These are phyloP conservation scores for Xylariales sp. DNA, from an alignment of 2,329 filamentous ascomycete genomes.

Conservation along the genomic window DNA sequence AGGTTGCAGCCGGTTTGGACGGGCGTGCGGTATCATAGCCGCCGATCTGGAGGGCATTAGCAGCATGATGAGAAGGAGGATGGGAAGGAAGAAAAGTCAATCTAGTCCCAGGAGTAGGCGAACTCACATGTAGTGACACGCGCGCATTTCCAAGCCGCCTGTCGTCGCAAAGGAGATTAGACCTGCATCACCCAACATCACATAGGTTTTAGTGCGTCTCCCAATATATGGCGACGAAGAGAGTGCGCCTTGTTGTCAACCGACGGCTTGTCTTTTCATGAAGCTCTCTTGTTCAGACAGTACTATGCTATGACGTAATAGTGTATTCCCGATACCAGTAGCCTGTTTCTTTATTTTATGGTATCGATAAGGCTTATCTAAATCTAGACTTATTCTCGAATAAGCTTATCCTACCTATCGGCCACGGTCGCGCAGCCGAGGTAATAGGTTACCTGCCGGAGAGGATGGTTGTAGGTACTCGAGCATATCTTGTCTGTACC, in stretches of 20 bases:
- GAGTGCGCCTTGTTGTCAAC: conserved; percentile 19
- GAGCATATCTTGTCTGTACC: too few species aligned
- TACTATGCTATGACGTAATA: conserved; percentile 18
- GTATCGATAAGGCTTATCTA: not conserved
- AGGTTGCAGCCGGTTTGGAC: not conserved
- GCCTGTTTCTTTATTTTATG: conserved; percentile 10
- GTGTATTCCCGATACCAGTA: not conserved
- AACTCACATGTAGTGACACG: not conserved
- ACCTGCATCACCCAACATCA: not conserved
- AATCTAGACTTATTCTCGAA: too few species aligned
- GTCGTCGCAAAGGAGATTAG: not conserved
- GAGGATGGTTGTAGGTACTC: too few species aligned
- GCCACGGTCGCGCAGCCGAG: too few species aligned
- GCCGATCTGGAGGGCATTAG: not conserved
- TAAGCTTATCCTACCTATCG: too few species aligned
- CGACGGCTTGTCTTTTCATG: not conserved
- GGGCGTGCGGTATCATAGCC: not conserved
- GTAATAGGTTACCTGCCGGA: too few species aligned
- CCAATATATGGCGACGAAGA: conserved; percentile 6
- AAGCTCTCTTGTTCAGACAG: too few species aligned
- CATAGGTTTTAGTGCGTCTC: not conserved
- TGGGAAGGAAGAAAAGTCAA: not conserved
- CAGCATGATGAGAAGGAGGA: not conserved
- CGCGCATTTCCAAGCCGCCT: not conserved
- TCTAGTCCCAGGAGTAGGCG: not conserved